Evolutionary conservation across 441 rosid species (phyloP).

Genomic region (Pelargonium australe): DNA sequence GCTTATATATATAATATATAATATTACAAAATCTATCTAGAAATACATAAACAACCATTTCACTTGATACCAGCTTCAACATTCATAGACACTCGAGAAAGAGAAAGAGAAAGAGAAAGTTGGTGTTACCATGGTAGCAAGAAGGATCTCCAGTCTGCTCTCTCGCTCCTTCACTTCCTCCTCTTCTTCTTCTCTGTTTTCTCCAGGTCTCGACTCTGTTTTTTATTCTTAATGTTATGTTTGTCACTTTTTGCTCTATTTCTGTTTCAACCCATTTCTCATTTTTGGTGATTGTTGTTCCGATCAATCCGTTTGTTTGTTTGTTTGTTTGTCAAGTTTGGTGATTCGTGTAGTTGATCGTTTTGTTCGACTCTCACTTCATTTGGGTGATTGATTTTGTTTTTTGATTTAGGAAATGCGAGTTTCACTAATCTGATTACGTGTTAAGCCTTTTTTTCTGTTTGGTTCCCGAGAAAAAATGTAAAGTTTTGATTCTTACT

Average conservation of each 20-base stretch:
- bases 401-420: neutral
- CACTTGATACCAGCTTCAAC: too few relatives aligned
- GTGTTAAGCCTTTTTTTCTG: neutral
- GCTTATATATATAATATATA: too few relatives aligned
- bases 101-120: too few relatives aligned
- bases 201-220: slow-evolving; percentile 24
- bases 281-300: neutral
- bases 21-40: too few relatives aligned
- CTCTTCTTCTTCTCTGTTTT: slow-evolving; percentile 27
- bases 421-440: neutral
- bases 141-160: slow-evolving; percentile 60
- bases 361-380: too few relatives aligned
- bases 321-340: neutral
- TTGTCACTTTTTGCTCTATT: neutral
- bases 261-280: neutral
- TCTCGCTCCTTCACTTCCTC: slow-evolving; percentile 38
- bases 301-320: neutral
- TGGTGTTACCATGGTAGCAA: slow-evolving; percentile 48
- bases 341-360: neutral
- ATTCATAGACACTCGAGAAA: too few relatives aligned
- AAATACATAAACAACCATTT: too few relatives aligned
- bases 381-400: neutral
- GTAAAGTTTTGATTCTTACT: slow-evolving; percentile 2
- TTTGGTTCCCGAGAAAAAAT: neutral
- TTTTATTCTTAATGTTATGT: neutral